Base-by-base conservation (phyloP, 2,329 filamentous ascomycete genomes). In the Aspergillus tanneri region DNA sequence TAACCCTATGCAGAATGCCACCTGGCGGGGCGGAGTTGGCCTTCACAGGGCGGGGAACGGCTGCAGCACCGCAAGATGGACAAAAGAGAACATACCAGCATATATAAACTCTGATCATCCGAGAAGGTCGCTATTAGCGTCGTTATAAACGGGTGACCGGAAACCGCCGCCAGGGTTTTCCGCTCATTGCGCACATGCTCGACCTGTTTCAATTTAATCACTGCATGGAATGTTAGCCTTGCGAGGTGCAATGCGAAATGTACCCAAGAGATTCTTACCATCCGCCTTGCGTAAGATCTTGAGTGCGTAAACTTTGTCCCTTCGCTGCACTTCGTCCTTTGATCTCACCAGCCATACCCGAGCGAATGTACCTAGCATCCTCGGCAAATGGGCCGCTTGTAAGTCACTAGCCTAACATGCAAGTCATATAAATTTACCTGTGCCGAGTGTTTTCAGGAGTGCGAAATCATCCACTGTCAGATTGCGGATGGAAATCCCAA, bases 161-260 rank as follows among this genome's bases (percentile, higher is more conserved):
- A 77, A 30, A 85, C 82, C 28, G 78, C 78, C 25, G 79, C 77
- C 16, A 86, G 77, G 27, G 83, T 78, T 58, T 81, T 83, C 58
- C 82, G 77, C 70, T 86, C 83, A 68, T 85, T 85, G 55, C 81
- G 79, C 39, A 85, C 82, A 69, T 85, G 83, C 69, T 85, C 83
- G 53, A 86, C 81, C 61, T 86, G 83, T 72, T 86, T 85, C 59
- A 85, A 70, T 49, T 82, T 80, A 60, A 78, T 75, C 44, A 78
- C 75, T 76, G 50, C 41, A 25, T 11, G 25, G 3, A 24, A 14
- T 6, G 21, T 48, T 24, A 48, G 40, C 40, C 25, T 7, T 9
- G 24, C 11, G n/a, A 7, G 16, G n/a, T 19, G 3, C 14, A 4
- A 42, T 0, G 11, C 10, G n/a, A 5, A n/a, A 11, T 8, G 10